Percentiles rank a stretch among this genome's conserved stretches.
Conservation (phyloP, 1,139 yeast species). For the Schwanniomyces etchellsii region DNA sequence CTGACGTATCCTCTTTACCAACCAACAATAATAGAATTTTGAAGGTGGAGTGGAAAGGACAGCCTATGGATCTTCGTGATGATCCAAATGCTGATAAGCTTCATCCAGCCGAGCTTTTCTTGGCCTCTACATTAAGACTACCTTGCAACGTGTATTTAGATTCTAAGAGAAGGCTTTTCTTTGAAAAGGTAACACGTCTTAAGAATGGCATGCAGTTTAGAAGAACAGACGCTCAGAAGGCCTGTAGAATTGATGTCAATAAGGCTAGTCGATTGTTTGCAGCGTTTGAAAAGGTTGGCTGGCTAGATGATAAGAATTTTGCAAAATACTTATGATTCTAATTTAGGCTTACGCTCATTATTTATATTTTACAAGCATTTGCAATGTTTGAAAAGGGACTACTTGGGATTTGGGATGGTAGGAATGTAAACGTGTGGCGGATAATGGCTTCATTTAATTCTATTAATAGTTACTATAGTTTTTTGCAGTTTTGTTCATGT, state of each 20-base stretch:
- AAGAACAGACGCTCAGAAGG: slow-evolving; percentile 96
- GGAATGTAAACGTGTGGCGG: too few species aligned
- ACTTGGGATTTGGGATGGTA: too few species aligned
- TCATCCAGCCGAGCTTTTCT: slow-evolving; percentile 86
- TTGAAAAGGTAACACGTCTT: slow-evolving; percentile 78
- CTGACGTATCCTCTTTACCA: slow-evolving; percentile 60
- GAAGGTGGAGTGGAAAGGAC: slow-evolving; percentile 96
- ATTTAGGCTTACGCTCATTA: too few species aligned
- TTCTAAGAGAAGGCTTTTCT: slow-evolving; percentile 84
- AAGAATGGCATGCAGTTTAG: slow-evolving; percentile 79
- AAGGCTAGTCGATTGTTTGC: slow-evolving; percentile 91
- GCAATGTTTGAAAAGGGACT: slow-evolving; percentile 1
- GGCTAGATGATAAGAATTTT: slow-evolving; percentile 82
- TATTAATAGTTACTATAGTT: too few species aligned
- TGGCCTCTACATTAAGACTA: slow-evolving; percentile 84
- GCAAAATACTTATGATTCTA: slow-evolving; percentile 31
- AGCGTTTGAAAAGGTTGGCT: slow-evolving; percentile 91
- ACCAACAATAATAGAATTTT: slow-evolving; percentile 61
- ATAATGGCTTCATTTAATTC: too few species aligned
- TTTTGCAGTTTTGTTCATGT: too few species aligned
- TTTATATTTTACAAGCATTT: slow-evolving; percentile 2
- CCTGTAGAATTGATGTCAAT: slow-evolving; percentile 94
- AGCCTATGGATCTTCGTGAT: slow-evolving; percentile 80
- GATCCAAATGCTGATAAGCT: slow-evolving; percentile 70
- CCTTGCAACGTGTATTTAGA: slow-evolving; percentile 87